A percentile compares a stretch with the other conserved stretches of the same genome.
phyloP scores from a whole-genome alignment of 257 asterid genomes.

The Perilla frutescens region DNA sequence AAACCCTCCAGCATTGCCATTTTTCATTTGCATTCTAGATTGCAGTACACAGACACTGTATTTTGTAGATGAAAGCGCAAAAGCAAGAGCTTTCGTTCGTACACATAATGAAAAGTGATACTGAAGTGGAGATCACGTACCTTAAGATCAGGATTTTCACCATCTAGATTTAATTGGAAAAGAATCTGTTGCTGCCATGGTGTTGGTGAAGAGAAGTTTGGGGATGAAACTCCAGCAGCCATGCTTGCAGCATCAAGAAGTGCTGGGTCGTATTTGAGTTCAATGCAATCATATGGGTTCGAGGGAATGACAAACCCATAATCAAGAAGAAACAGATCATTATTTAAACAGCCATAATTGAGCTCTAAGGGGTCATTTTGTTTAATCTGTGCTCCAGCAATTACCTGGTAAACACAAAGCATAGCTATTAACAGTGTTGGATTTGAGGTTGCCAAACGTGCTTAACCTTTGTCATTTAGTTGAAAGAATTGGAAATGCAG shows the following conservation, averaged over 20 bases:
- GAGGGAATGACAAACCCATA: constrained; percentile 88
- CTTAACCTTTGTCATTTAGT: background rate
- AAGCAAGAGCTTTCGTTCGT: too few relatives aligned
- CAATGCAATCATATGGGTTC: constrained; percentile 84
- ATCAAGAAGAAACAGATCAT: constrained; percentile 85
- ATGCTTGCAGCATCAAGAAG: constrained; percentile 96
- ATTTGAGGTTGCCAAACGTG: background rate
- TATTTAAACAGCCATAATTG: constrained; percentile 83
- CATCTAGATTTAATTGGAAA: constrained; percentile 59
- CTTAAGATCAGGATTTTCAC: constrained; percentile 75
- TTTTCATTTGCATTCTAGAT: too few relatives aligned
- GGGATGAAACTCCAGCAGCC: constrained; percentile 75
- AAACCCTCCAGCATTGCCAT: too few relatives aligned
- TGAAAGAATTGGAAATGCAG: background rate
- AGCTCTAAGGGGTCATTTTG: constrained; percentile 68
- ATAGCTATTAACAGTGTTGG: background rate
- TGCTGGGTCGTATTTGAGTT: constrained; percentile 80
- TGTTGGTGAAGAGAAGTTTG: constrained; percentile 77
- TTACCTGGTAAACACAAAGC: constrained; percentile 56
- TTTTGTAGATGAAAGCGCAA: too few relatives aligned
- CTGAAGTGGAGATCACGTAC: constrained; percentile 42
- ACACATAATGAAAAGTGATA: background rate
- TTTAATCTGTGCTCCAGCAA: constrained; percentile 67
- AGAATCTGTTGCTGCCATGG: constrained; percentile 81
- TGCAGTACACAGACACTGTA: too few relatives aligned